Percentiles rank a stretch among this genome's conserved stretches.
Conservation (phyloP, 768 basidiomycete species). For the Solioccasus polychromus region DNA sequence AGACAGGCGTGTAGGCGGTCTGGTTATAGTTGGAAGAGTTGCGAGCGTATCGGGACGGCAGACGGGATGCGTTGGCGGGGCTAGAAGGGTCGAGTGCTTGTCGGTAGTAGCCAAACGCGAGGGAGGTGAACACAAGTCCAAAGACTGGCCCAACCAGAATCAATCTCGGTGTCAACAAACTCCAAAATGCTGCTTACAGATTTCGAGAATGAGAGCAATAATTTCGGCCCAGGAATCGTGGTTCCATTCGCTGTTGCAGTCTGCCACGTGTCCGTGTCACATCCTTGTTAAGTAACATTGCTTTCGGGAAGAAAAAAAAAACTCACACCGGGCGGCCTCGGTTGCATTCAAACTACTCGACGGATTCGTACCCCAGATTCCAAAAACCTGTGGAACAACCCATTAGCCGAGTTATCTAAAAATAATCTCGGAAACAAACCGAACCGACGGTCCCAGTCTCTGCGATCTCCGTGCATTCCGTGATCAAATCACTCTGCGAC, state of each 20-base stretch:
- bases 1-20: constrained; percentile 31
- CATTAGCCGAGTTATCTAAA: constrained; percentile 10
- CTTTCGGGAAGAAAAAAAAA: background rate
- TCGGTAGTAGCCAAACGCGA: constrained; percentile 71
- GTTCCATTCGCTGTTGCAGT: constrained; percentile 59
- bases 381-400: constrained; percentile 36
- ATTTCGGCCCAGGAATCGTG: constrained; percentile 70
- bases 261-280: constrained; percentile 37
- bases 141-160: constrained; percentile 40
- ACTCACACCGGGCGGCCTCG: constrained; percentile 50
- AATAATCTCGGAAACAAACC: constrained; percentile 24
- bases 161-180: background rate
- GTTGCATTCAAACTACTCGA: constrained; percentile 25
- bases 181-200: constrained; percentile 41
- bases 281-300: background rate
- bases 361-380: constrained; percentile 51
- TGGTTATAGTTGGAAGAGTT: constrained; percentile 54
- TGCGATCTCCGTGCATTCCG: constrained; percentile 47
- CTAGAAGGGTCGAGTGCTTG: constrained; percentile 71
- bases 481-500: constrained; percentile 50
- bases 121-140: constrained; percentile 55
- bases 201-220: constrained; percentile 55
- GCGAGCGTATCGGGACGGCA: constrained; percentile 35
- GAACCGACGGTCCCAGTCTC: constrained; percentile 30
- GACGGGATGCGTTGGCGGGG: constrained; percentile 46